phyloP scores from a whole-genome alignment of 306 rosid genomes.

The Cucurbita ficifolia region DNA sequence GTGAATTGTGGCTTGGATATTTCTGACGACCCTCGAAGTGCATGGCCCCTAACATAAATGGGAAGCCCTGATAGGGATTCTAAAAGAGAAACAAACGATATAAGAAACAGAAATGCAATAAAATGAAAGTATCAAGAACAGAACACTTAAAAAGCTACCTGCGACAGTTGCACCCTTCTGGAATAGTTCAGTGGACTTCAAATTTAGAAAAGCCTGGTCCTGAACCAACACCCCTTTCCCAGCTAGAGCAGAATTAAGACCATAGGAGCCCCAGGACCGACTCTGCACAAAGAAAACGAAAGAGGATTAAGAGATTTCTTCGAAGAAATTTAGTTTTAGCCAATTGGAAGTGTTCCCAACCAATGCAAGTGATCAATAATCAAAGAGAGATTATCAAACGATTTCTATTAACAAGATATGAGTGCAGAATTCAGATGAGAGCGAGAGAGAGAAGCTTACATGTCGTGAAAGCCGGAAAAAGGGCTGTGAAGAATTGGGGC shows the following conservation, averaged over 20 bases:
- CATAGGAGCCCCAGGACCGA: slow-evolving; percentile 3
- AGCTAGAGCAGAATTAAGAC: slow-evolving; percentile 30
- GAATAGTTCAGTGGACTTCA: slow-evolving; percentile 19
- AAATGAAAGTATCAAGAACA: background rate
- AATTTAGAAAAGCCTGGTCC: slow-evolving; percentile 22
- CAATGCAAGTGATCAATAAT: background rate
- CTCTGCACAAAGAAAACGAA: slow-evolving; percentile 3
- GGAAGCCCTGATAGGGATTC: slow-evolving; percentile 26
- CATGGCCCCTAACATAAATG: slow-evolving; percentile 26
- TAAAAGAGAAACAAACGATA: background rate
- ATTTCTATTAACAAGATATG: background rate
- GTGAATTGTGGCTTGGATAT: slow-evolving; percentile 22
- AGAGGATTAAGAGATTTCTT: background rate
- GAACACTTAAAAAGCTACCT: slow-evolving; percentile 3
- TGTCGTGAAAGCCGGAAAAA: background rate
- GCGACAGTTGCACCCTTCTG: slow-evolving; percentile 23
- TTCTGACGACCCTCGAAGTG: slow-evolving; percentile 9
- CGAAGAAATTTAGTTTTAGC: background rate
- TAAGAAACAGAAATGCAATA: background rate
- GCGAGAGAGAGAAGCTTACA: slow-evolving; percentile 6
- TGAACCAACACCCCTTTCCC: slow-evolving; percentile 24
- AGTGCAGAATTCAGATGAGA: background rate
- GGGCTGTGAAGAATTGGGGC: background rate
- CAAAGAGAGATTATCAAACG: background rate
- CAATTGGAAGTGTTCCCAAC: background rate